Conservation (phyloP, 352 stramenopile genomes). For the Blastocystis sp. region DNA sequence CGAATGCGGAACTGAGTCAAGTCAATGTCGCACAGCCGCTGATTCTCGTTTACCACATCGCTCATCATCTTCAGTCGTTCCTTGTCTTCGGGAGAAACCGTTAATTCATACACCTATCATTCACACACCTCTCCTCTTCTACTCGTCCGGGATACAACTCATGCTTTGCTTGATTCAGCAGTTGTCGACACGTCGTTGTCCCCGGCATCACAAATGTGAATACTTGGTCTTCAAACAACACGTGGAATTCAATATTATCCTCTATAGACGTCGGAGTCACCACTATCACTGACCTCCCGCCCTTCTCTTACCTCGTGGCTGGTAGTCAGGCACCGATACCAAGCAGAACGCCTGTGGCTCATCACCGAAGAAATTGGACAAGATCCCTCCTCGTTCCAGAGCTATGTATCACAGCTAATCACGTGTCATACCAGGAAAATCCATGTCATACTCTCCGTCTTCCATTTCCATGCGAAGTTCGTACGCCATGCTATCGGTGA, state of each 20-base stretch:
- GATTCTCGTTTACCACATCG: conserved; percentile 42
- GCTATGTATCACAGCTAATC: not conserved
- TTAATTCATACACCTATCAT: conserved; percentile 24
- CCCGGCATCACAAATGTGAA: conserved; percentile 5
- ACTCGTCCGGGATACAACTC: conserved; percentile 21
- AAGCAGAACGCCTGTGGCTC: conserved; percentile 25
- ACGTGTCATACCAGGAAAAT: conserved; percentile 7
- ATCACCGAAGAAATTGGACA: conserved; percentile 31
- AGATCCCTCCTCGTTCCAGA: conserved; percentile 14
- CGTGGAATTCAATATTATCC: not conserved
- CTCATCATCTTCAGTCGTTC: conserved; percentile 57
- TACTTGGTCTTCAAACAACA: conserved; percentile 37
- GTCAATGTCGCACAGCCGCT: conserved; percentile 23
- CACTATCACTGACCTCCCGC: not conserved
- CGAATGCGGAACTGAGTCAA: conserved; percentile 27
- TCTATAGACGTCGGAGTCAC: not conserved
- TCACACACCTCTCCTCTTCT: not conserved
- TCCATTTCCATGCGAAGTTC: conserved; percentile 42
- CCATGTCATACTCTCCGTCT: conserved; percentile 42
- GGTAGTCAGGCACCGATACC: conserved; percentile 41
- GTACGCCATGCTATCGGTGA: conserved; percentile 34
- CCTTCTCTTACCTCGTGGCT: not conserved
- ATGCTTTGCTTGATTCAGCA: not conserved
- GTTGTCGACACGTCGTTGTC: conserved; percentile 14
- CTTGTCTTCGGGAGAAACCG: conserved; percentile 32